Percentiles rank a stretch among this genome's conserved stretches.
These are phyloP conservation scores for Verticillium albo-atrum DNA, from an alignment of 2,329 filamentous ascomycete species.

Conservation along the genomic window DNA sequence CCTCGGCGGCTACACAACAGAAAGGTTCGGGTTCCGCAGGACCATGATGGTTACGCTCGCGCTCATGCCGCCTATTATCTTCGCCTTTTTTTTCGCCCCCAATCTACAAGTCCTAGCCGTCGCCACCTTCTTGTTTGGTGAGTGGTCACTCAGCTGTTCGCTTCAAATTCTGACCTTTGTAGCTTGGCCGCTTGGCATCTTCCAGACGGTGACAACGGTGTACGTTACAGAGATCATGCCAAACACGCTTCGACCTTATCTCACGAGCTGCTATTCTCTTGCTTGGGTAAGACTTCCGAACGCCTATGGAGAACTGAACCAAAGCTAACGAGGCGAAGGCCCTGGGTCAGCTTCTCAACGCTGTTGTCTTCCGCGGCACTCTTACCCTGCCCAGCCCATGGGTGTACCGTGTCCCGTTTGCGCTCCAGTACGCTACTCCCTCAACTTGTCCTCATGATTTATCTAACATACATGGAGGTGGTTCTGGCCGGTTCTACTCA, in stretches of 20 bases:
- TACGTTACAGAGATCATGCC: conserved; percentile 10
- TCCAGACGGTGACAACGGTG: conserved; percentile 10
- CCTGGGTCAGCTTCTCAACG: conserved; percentile 6
- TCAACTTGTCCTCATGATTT: too few relatives aligned
- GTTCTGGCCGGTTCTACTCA: conserved; percentile 27
- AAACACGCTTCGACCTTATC: conserved; percentile 9
- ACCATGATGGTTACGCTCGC: conserved; percentile 5
- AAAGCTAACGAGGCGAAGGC: not conserved
- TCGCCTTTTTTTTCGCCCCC: conserved; percentile 5
- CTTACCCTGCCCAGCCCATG: conserved; percentile 1
- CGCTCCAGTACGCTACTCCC: conserved; percentile 17
- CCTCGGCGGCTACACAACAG: conserved; percentile 1
- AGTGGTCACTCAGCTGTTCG: too few relatives aligned
- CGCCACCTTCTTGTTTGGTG: not conserved
- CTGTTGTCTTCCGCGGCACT: conserved; percentile 5
- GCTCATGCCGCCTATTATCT: conserved; percentile 1
- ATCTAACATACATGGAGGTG: conserved; percentile 15
- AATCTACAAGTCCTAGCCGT: not conserved
- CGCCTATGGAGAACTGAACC: too few relatives aligned
- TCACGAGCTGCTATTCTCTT: conserved; percentile 8
- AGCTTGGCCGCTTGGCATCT: conserved; percentile 5
- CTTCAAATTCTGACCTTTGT: not conserved
- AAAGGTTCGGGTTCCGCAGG: conserved; percentile 5
- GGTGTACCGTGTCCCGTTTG: conserved; percentile 33
- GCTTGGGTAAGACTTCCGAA: conserved; percentile 1